A percentile compares a stretch with the other conserved stretches of the same genome.
Evolutionary conservation across 2,329 filamentous ascomycete species (phyloP).

Genomic region (Tolypocladium album): DNA sequence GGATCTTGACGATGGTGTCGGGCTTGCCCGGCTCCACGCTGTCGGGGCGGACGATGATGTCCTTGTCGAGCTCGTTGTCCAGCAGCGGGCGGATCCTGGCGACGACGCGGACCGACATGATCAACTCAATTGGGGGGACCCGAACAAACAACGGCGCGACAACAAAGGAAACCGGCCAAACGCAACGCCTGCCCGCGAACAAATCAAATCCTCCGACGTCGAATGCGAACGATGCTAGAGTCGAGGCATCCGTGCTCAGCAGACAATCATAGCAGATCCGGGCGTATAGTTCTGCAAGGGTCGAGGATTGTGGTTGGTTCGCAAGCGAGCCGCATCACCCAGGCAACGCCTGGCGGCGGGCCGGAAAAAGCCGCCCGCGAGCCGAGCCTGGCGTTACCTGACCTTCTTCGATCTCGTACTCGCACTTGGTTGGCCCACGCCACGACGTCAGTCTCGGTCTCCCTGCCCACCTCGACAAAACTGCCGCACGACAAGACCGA

Average conservation of each 20-base stretch:
- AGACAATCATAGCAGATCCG: neutral
- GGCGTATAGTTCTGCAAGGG: neutral
- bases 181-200: neutral
- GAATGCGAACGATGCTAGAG: neutral
- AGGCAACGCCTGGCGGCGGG: neutral
- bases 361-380: constrained; percentile 20
- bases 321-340: neutral
- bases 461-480: neutral
- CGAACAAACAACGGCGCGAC: neutral
- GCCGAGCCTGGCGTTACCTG: neutral
- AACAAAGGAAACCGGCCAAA: neutral
- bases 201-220: neutral
- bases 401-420: neutral
- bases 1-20: constrained; percentile 69
- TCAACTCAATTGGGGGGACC: constrained; percentile 2
- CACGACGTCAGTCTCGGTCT: neutral
- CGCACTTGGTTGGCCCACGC: neutral
- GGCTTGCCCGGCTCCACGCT: constrained; percentile 50
- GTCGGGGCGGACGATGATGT: constrained; percentile 69
- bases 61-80: constrained; percentile 73
- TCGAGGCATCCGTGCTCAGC: neutral
- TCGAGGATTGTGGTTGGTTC: neutral
- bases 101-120: constrained; percentile 70
- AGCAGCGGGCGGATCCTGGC: constrained; percentile 84
- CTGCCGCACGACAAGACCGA: neutral